phyloP scores from a whole-genome alignment of 805 yeast genomes.

The Ogataea naganishii region DNA sequence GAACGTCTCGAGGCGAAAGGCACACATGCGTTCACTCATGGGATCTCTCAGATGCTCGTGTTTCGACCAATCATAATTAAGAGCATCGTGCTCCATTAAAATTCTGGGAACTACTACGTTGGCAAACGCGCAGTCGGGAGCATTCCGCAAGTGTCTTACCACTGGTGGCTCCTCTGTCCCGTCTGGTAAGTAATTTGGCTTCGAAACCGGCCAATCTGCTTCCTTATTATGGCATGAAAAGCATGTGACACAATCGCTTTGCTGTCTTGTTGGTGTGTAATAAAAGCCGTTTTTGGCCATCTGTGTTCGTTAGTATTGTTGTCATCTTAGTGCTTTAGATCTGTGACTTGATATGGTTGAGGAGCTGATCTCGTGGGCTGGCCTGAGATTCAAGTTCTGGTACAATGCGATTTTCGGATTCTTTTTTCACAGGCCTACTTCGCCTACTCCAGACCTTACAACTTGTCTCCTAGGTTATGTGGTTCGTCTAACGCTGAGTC shows the following conservation, averaged over 20 bases:
- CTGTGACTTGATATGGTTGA: no score
- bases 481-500: no score
- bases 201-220: conserved; percentile 41
- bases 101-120: conserved; percentile 10
- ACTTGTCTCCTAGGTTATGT: no score
- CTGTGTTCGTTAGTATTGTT: conserved; percentile 2
- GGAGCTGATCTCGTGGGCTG: no score
- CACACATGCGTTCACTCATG: conserved; percentile 17
- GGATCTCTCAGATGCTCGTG: conserved; percentile 27
- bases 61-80: conserved; percentile 14
- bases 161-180: conserved; percentile 11
- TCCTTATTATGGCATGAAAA: conserved; percentile 45
- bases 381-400: no score
- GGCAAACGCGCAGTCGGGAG: conserved; percentile 18
- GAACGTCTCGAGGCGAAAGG: conserved; percentile 31
- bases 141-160: conserved; percentile 14
- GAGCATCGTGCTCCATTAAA: conserved; percentile 4
- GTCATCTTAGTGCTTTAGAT: conserved; percentile 10
- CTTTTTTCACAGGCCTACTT: no score
- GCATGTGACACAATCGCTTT: conserved; percentile 47
- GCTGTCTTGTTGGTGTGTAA: conserved; percentile 40
- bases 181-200: conserved; percentile 2
- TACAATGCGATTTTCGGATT: no score
- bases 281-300: conserved; percentile 55
- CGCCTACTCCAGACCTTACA: no score